These are phyloP conservation scores for Adansonia grandidieri DNA, from an alignment of 441 rosid species.

Conservation along the genomic window DNA sequence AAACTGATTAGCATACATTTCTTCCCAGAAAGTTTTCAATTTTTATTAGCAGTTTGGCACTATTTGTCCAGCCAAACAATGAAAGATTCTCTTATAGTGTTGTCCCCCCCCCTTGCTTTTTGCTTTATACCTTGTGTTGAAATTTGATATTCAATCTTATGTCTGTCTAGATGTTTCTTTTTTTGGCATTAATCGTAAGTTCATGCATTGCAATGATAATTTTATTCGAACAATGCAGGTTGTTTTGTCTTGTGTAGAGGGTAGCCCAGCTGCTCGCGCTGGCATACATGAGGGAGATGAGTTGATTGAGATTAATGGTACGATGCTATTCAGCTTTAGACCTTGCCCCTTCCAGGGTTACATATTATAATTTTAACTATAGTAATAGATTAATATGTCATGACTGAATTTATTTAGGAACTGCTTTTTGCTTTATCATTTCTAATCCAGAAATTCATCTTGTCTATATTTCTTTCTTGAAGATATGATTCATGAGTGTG, in stretches of 20 bases:
- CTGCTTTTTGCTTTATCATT: not conserved
- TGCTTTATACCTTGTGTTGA: not conserved
- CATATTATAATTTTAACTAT: not conserved
- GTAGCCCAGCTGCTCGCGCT: conserved; percentile 88
- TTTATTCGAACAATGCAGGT: conserved; percentile 51
- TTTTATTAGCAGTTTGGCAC: not conserved
- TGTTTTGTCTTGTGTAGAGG: conserved; percentile 78
- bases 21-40: not conserved
- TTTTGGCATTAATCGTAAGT: not conserved
- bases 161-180: not conserved
- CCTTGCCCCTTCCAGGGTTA: conserved; percentile 6
- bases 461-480: conserved; percentile 3
- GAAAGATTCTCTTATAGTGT: not conserved
- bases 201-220: not conserved
- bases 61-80: not conserved
- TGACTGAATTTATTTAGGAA: not conserved
- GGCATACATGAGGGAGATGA: conserved; percentile 86
- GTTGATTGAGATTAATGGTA: conserved; percentile 93
- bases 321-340: not conserved
- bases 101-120: not conserved
- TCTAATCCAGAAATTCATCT: not conserved
- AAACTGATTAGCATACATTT: not conserved
- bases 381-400: too few relatives aligned
- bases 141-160: not conserved
- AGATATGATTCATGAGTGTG: conserved; percentile 4